phyloP scores from a whole-genome alignment of 305 asterid species.

The Plantago coronopus region DNA sequence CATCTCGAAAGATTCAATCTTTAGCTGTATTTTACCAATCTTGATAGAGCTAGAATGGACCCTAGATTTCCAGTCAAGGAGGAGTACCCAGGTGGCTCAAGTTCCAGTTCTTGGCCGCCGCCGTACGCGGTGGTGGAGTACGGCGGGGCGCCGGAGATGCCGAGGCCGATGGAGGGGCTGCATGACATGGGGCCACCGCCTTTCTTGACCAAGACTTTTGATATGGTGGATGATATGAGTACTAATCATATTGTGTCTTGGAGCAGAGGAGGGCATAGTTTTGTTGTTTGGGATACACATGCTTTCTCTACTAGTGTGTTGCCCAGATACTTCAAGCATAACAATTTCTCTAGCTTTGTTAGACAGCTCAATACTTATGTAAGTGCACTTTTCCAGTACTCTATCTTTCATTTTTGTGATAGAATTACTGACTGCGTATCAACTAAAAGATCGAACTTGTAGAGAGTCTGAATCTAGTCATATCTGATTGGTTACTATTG shows the following conservation, averaged over 20 bases:
- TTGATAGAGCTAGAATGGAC: constrained; percentile 26
- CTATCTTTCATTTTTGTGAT: background rate
- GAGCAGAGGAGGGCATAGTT: constrained; percentile 74
- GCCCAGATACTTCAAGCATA: constrained; percentile 67
- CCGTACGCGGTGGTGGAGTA: background rate
- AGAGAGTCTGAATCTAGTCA: no score
- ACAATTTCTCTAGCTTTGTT: constrained; percentile 80
- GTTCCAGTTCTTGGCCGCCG: constrained; percentile 25
- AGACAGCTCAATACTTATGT: constrained; percentile 86
- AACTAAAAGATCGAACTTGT: no score
- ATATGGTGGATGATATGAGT: constrained; percentile 63
- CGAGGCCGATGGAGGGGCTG: constrained; percentile 75
- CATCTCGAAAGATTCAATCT: constrained; percentile 6
- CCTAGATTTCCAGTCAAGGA: constrained; percentile 38
- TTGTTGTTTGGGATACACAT: constrained; percentile 81
- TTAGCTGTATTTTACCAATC: background rate
- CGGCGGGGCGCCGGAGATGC: constrained; percentile 26
- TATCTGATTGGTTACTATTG: no score
- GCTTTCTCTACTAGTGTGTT: constrained; percentile 56
- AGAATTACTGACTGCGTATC: no score
- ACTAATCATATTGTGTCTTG: constrained; percentile 57
- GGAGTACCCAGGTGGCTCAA: constrained; percentile 29
- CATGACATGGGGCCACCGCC: constrained; percentile 77
- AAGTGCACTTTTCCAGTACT: constrained; percentile 16
- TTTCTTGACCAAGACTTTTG: constrained; percentile 71